Conservation (phyloP, 176 grass and related monocot species). For the Cymbopogon citratus region DNA sequence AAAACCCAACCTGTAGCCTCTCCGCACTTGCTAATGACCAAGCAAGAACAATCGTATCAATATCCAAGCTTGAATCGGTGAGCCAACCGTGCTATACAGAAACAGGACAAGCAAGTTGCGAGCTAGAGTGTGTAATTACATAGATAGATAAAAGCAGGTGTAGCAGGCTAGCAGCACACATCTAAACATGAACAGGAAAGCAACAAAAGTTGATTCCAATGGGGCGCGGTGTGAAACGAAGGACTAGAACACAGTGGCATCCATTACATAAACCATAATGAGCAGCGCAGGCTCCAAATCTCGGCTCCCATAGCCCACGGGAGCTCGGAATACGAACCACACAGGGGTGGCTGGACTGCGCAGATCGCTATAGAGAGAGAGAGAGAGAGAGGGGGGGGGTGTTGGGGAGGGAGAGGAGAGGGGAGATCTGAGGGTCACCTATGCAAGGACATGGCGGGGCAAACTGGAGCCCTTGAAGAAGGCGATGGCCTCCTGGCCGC, state of each 20-base stretch:
- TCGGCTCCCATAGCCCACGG: not conserved
- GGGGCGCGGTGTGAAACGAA: not conserved
- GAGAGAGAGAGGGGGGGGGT: no score
- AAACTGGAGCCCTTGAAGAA: slow-evolving; percentile 87
- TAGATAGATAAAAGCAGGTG: not conserved
- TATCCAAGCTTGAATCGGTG: not conserved
- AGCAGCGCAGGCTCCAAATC: not conserved
- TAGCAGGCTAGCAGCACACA: not conserved
- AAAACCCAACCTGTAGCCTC: not conserved
- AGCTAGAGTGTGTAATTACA: not conserved
- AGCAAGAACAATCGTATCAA: not conserved
- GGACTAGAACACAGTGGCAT: not conserved
- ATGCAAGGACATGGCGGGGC: not conserved
- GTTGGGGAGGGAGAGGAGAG: no score
- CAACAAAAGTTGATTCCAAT: not conserved
- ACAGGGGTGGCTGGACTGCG: no score
- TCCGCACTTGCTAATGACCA: not conserved
- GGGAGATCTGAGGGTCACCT: no score
- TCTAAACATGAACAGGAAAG: not conserved
- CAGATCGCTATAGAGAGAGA: no score
- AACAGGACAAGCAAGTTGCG: not conserved
- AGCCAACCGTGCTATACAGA: not conserved
- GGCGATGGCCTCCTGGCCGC: slow-evolving; percentile 66
- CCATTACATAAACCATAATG: not conserved
- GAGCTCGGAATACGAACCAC: no score